Evolutionary conservation across 805 yeast species (phyloP).

Genomic region (Myxozyma geophila): DNA sequence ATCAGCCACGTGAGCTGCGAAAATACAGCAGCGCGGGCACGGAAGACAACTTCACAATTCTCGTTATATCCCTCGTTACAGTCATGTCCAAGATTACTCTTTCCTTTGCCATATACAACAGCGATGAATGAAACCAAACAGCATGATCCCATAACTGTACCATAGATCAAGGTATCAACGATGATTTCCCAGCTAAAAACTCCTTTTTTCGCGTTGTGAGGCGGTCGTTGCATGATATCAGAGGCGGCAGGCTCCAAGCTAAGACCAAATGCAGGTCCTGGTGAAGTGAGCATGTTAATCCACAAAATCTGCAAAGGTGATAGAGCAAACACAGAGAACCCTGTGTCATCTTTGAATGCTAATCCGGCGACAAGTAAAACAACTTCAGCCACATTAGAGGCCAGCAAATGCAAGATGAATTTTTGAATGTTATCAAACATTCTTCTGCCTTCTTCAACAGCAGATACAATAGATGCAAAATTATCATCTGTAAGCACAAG

Average conservation of each 20-base stretch:
- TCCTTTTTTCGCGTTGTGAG: conserved; percentile 58
- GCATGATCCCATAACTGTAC: conserved; percentile 70
- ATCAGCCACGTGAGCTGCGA: conserved; percentile 88
- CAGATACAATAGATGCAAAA: conserved; percentile 77
- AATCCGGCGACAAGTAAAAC: conserved; percentile 71
- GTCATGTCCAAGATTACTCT: conserved; percentile 64
- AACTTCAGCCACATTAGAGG: conserved; percentile 75
- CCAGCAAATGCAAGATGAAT: conserved; percentile 72
- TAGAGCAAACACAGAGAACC: conserved; percentile 77
- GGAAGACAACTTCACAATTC: conserved; percentile 65
- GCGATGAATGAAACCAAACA: conserved; percentile 70
- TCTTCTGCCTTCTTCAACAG: conserved; percentile 79
- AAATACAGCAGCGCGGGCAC: conserved; percentile 77
- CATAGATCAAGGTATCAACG: conserved; percentile 71
- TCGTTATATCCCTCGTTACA: conserved; percentile 61
- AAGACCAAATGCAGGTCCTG: conserved; percentile 84
- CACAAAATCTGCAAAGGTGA: conserved; percentile 81
- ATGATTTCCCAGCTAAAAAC: conserved; percentile 71
- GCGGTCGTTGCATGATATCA: conserved; percentile 67
- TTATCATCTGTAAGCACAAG: conserved; percentile 77
- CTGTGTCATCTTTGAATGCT: conserved; percentile 65
- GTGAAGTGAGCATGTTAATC: conserved; percentile 77
- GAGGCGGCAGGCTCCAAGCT: conserved; percentile 69
- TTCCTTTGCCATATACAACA: conserved; percentile 67
- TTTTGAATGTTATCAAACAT: conserved; percentile 80